phyloP scores from a whole-genome alignment of 2,329 filamentous ascomycete genomes.

The Septoria linicola region DNA sequence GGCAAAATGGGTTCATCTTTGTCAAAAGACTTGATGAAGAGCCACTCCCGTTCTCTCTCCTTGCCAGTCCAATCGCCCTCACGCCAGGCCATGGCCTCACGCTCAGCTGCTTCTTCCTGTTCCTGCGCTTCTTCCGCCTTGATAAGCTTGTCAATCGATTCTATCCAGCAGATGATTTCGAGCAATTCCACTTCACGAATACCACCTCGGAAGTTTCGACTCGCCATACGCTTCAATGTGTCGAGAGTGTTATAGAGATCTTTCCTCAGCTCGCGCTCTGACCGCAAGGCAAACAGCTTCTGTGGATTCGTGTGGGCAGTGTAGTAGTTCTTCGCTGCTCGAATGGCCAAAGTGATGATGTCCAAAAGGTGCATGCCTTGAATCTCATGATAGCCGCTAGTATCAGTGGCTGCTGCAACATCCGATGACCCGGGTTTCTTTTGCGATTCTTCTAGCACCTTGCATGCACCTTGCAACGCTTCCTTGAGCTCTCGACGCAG shows the following conservation, averaged over 20 bases:
- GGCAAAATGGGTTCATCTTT: slow-evolving; percentile 62
- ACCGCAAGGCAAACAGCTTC: slow-evolving; percentile 79
- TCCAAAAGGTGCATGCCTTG: slow-evolving; percentile 92
- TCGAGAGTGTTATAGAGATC: slow-evolving; percentile 87
- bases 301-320: slow-evolving; percentile 86
- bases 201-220: slow-evolving; percentile 79
- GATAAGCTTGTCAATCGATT: slow-evolving; percentile 73
- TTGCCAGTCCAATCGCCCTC: slow-evolving; percentile 69
- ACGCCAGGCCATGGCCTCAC: slow-evolving; percentile 75
- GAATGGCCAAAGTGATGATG: slow-evolving; percentile 90
- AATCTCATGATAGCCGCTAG: slow-evolving; percentile 75
- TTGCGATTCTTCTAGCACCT: slow-evolving; percentile 62
- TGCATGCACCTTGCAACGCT: slow-evolving; percentile 66
- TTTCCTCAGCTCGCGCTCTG: slow-evolving; percentile 78
- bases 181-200: slow-evolving; percentile 74
- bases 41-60: slow-evolving; percentile 74
- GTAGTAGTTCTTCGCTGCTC: slow-evolving; percentile 94
- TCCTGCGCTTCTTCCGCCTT: slow-evolving; percentile 75
- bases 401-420: slow-evolving; percentile 36
- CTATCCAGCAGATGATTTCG: slow-evolving; percentile 77
- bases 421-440: slow-evolving; percentile 26
- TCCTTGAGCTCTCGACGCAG: slow-evolving; percentile 69
- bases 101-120: slow-evolving; percentile 67
- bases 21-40: slow-evolving; percentile 77
- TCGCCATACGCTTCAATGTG: slow-evolving; percentile 85